Percentiles rank a stretch among this genome's conserved stretches.
Conservation (phyloP, 768 basidiomycete genomes). For the Rhizopogon vinicolor region DNA sequence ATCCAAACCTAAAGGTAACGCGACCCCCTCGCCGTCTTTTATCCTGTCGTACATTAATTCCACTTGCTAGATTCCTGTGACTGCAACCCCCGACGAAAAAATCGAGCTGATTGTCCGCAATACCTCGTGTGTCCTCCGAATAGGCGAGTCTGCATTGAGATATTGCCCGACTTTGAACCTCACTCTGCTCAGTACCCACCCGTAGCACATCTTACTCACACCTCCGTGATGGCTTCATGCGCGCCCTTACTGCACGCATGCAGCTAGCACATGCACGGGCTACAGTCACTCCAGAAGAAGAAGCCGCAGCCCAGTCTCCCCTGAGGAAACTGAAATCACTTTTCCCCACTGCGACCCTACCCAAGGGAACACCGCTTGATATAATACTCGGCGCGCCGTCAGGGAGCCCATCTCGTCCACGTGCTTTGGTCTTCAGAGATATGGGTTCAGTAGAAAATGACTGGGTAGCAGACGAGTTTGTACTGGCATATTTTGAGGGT, state of each 20-base stretch:
- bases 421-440: slow-evolving; percentile 63
- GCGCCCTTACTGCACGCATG: slow-evolving; percentile 63
- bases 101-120: slow-evolving; percentile 62
- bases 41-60: not conserved
- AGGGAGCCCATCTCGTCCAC: slow-evolving; percentile 37
- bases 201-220: slow-evolving; percentile 75
- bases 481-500: slow-evolving; percentile 72
- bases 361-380: slow-evolving; percentile 67
- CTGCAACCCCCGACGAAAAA: slow-evolving; percentile 64
- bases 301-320: slow-evolving; percentile 52
- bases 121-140: slow-evolving; percentile 68
- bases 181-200: slow-evolving; percentile 58
- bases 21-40: not conserved
- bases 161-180: not conserved
- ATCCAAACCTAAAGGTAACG: slow-evolving; percentile 54
- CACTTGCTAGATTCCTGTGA: slow-evolving; percentile 42
- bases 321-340: slow-evolving; percentile 70
- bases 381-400: slow-evolving; percentile 59
- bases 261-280: slow-evolving; percentile 46
- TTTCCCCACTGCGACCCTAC: slow-evolving; percentile 65
- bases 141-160: slow-evolving; percentile 42
- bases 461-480: slow-evolving; percentile 72
- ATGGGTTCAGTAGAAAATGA: slow-evolving; percentile 66
- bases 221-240: slow-evolving; percentile 78
- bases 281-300: slow-evolving; percentile 54